phyloP scores from a whole-genome alignment of 2,329 filamentous ascomycete genomes.

The Diaporthe ampelina region DNA sequence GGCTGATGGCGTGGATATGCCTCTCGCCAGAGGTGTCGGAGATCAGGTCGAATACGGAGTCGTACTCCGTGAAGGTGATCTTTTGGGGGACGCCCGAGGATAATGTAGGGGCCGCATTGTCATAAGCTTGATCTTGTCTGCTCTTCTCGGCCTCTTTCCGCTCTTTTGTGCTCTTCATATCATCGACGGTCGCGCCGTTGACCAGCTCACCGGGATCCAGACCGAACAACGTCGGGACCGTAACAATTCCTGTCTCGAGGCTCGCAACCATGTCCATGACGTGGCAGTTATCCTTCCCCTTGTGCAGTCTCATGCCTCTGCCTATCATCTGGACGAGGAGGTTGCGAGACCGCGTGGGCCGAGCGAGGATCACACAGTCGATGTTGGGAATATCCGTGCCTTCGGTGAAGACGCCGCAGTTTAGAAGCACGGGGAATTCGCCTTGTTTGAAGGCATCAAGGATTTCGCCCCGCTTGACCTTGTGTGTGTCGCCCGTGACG shows the following conservation, averaged over 20 bases:
- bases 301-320: constrained; percentile 86
- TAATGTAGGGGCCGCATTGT: constrained; percentile 7
- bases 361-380: constrained; percentile 89
- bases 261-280: constrained; percentile 96
- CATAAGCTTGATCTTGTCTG: constrained; percentile 45
- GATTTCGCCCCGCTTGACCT: constrained; percentile 75
- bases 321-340: constrained; percentile 98
- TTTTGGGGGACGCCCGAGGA: constrained; percentile 50
- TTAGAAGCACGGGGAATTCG: constrained; percentile 89
- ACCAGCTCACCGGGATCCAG: constrained; percentile 87
- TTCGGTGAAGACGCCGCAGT: constrained; percentile 97
- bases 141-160: constrained; percentile 61
- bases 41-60: constrained; percentile 91
- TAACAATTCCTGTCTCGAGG: constrained; percentile 86
- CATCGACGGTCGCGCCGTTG: constrained; percentile 72
- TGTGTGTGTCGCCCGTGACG: constrained; percentile 86
- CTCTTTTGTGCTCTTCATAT: constrained; percentile 70
- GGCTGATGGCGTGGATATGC: constrained; percentile 83
- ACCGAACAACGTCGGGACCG: constrained; percentile 92
- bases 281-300: constrained; percentile 89
- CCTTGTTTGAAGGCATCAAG: constrained; percentile 82
- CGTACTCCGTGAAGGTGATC: constrained; percentile 90
- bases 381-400: constrained; percentile 98
- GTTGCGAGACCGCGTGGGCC: constrained; percentile 93
- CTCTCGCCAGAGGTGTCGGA: constrained; percentile 83